Base-by-base conservation (phyloP, 306 rosid genomes). In the Gillenia trifoliata region DNA sequence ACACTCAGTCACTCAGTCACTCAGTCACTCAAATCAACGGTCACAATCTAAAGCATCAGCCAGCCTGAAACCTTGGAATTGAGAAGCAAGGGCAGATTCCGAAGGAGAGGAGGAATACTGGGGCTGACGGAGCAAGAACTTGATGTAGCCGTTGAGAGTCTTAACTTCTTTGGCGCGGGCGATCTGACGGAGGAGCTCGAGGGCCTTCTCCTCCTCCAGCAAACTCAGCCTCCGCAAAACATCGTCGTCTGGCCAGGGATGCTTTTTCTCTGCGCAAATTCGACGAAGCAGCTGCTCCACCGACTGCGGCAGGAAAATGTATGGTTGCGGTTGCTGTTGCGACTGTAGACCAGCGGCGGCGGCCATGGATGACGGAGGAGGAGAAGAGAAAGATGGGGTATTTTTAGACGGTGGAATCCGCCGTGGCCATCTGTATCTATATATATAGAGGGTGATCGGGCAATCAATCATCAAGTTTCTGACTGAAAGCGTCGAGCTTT, bases 181-280 rank as follows among this genome's bases (percentile, higher is more conserved):
- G 16, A 87, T 82, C 17, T 0, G 23, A 0, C 8, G 4, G 30
- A 87, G 77, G 19, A 76, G 19, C 4, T 38, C n/a, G 6, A 80
- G 43, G 9, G 91, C 87, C 23, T 10, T 33, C 38, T 72, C 67
- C 50, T 87, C 87, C 3, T 64, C 62, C 4, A 73, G 19, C 1
- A 19, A 61, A 1, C 79, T 63, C 11, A 87, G 84, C 36, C 45
- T 30, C 22, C n/a, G 73, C 5, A 80, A 59, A 9, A 72, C 52
- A 1, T 16, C 1, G 7, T 76, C 33, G 12, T 50, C 64, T 0
- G 77, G 82, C 3, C 67, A 79, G 0, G 41, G 41, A 43, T 59
- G 82, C 0, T 59, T 26, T 60, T 76, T 78, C 1, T 43, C 36
- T 6, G 0, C 3, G 56, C 88, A 84, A 2, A 87, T 68, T 1